phyloP scores from a whole-genome alignment of 208 protist species.

The Acanthamoeba culbertsoni region DNA sequence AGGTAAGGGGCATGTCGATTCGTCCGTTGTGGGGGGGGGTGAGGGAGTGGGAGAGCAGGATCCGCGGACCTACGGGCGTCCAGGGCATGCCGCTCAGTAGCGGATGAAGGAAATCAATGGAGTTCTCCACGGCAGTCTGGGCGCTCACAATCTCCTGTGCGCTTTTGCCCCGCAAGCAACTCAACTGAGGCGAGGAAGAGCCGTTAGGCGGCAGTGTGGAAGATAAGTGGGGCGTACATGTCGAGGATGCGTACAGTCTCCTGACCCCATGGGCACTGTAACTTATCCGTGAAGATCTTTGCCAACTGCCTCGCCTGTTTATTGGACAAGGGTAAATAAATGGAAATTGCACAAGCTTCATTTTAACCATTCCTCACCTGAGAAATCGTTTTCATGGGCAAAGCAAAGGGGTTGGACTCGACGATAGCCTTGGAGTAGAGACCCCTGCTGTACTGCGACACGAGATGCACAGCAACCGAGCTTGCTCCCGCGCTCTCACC shows the following conservation, averaged over 20 bases:
- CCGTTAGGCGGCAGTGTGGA: too few relatives aligned
- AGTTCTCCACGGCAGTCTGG: not conserved
- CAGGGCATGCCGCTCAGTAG: not conserved
- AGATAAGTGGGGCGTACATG: too few relatives aligned
- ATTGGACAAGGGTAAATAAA: not conserved
- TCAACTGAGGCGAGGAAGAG: not conserved
- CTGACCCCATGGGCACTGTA: not conserved
- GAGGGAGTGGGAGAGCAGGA: not conserved
- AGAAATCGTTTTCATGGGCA: constrained; percentile 60
- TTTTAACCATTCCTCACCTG: not conserved
- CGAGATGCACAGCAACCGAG: constrained; percentile 72
- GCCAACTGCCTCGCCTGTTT: not conserved
- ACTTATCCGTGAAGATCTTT: not conserved
- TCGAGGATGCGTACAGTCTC: not conserved
- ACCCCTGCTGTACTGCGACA: constrained; percentile 53
- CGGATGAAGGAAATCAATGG: not conserved
- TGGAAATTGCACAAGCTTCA: not conserved
- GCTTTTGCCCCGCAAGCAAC: not conserved
- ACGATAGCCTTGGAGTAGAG: constrained; percentile 76
- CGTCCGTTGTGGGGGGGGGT: not conserved
- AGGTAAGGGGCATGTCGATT: too few relatives aligned
- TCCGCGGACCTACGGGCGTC: not conserved
- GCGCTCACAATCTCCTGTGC: not conserved
- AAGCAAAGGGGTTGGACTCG: constrained; percentile 64
- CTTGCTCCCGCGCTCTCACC: constrained; percentile 80